phyloP scores from a whole-genome alignment of 352 stramenopile genomes.

The Phytopythium sindhum region DNA sequence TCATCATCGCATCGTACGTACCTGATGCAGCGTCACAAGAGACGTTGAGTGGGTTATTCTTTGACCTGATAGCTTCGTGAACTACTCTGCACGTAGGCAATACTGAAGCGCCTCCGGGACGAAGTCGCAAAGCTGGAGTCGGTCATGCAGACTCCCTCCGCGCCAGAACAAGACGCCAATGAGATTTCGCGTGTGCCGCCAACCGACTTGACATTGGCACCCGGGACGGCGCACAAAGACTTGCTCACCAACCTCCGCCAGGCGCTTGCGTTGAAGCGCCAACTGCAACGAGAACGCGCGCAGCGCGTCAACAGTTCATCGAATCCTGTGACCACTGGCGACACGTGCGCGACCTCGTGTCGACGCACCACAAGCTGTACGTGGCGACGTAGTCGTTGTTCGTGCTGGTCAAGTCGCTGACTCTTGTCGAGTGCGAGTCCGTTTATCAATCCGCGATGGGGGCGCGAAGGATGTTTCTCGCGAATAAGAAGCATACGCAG shows the following conservation, averaged over 20 bases:
- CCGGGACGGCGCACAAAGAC: not conserved
- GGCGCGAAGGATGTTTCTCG: not conserved
- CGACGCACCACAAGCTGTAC: not conserved
- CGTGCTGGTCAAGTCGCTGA: conserved; percentile 1
- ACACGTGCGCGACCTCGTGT: conserved; percentile 1
- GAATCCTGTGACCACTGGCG: not conserved
- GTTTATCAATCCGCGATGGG: not conserved
- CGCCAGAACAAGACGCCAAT: not conserved
- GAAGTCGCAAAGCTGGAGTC: not conserved
- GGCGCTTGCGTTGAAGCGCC: not conserved
- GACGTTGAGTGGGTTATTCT: too few species aligned
- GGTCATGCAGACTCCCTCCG: not conserved
- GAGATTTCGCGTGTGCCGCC: not conserved
- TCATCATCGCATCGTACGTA: not conserved
- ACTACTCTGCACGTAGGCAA: too few species aligned
- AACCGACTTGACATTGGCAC: not conserved
- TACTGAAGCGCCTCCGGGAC: not conserved
- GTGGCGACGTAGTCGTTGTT: not conserved
- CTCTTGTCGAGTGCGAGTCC: not conserved
- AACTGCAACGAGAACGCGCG: not conserved
- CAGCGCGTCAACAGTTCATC: not conserved
- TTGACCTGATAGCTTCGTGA: too few species aligned
- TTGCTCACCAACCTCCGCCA: not conserved
- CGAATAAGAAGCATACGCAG: not conserved
- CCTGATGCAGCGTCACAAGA: too few species aligned